These are phyloP conservation scores for Exophiala viscosa DNA, from an alignment of 2,329 filamentous ascomycete genomes.

Conservation along the genomic window DNA sequence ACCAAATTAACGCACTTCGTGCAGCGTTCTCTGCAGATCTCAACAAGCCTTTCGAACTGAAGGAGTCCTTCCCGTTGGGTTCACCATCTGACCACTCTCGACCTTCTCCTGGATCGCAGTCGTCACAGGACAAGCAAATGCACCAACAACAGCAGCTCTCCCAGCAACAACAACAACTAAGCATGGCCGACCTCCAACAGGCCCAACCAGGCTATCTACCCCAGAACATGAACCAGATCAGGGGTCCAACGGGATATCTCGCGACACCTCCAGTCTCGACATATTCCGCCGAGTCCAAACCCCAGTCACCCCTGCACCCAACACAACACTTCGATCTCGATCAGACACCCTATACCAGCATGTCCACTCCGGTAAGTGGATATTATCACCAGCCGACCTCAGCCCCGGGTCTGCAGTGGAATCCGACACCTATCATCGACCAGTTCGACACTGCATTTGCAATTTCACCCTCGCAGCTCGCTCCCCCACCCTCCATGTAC, in stretches of 20 bases:
- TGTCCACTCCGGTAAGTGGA: conserved; percentile 37
- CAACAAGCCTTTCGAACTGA: conserved; percentile 81
- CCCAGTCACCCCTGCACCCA: conserved; percentile 56
- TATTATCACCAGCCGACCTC: conserved; percentile 42
- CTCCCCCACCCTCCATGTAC: conserved; percentile 23
- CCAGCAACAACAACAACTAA: conserved; percentile 39
- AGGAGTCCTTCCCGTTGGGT: conserved; percentile 80
- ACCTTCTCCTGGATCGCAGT: conserved; percentile 48
- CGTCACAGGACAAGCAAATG: conserved; percentile 43
- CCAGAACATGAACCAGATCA: conserved; percentile 18
- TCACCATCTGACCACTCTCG: conserved; percentile 66
- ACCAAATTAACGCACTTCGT: conserved; percentile 82
- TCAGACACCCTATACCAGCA: conserved; percentile 10
- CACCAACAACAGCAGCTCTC: conserved; percentile 49
- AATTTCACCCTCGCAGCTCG: conserved; percentile 52
- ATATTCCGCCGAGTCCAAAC: conserved; percentile 67
- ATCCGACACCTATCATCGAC: conserved; percentile 74
- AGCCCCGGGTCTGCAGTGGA: conserved; percentile 61
- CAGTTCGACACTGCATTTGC: conserved; percentile 96
- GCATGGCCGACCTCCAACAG: conserved; percentile 27
- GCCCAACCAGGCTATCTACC: conserved; percentile 14
- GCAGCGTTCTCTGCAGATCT: conserved; percentile 87
- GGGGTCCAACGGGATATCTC: conserved; percentile 19
- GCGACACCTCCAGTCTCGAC: conserved; percentile 71
- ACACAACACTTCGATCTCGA: conserved; percentile 13